A percentile compares a stretch with the other conserved stretches of the same genome.
Conservation (phyloP, 257 asterid species). For the Solanum lignicaule region DNA sequence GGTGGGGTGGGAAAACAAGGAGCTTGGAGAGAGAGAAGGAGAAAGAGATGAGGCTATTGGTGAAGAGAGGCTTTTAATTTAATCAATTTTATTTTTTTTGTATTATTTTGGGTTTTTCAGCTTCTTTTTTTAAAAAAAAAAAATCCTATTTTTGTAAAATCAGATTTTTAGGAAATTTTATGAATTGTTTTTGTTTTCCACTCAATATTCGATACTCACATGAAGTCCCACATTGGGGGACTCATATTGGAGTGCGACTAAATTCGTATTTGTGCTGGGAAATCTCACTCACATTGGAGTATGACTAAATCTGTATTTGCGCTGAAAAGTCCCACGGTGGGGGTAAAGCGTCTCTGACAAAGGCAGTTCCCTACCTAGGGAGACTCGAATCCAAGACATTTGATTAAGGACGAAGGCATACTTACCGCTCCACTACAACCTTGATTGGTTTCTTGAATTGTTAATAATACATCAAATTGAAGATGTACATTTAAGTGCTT, state of each 20-base stretch:
- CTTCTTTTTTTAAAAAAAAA: no score
- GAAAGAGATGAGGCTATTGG: neutral
- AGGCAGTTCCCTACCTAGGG: neutral
- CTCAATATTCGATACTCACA: no score
- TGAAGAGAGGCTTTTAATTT: neutral
- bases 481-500: neutral
- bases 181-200: neutral
- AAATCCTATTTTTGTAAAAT: neutral
- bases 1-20: neutral
- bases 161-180: neutral
- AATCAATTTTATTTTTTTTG: neutral
- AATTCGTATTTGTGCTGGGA: no score
- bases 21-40: neutral
- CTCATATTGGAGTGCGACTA: no score
- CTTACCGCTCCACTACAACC: no score
- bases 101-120: neutral
- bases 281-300: no score
- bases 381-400: no score
- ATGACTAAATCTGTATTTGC: no score
- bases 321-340: rapidly evolving
- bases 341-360: no score
- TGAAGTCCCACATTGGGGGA: no score
- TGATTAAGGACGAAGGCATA: no score
- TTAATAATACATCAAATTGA: no score
- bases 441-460: neutral